Percentiles rank a stretch among this genome's conserved stretches.
phyloP scores from a whole-genome alignment of 2,329 filamentous ascomycete species.

The Didymella keratinophila region DNA sequence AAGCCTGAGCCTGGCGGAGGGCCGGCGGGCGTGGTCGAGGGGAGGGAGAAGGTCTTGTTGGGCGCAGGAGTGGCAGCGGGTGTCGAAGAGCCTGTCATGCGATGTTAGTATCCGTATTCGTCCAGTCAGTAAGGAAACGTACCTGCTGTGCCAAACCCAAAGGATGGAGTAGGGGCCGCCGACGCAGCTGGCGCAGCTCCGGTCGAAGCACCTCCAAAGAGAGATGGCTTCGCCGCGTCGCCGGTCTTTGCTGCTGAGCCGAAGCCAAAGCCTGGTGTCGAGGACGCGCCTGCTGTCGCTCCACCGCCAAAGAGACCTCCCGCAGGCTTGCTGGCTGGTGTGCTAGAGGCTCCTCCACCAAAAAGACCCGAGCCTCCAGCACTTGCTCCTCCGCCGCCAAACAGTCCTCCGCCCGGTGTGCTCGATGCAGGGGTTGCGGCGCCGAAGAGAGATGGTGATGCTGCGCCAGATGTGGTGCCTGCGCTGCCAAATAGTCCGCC shows the following conservation, averaged over 20 bases:
- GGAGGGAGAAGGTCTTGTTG: constrained; percentile 48
- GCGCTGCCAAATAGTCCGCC: constrained; percentile 38
- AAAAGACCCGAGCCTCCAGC: constrained; percentile 35
- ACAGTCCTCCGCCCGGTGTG: constrained; percentile 30
- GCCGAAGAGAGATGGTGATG: constrained; percentile 40
- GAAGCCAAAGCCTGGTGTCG: constrained; percentile 26
- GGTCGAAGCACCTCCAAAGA: constrained; percentile 33
- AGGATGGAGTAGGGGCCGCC: constrained; percentile 25
- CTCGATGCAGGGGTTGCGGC: constrained; percentile 30
- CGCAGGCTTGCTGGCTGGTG: constrained; percentile 40
- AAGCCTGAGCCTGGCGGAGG: constrained; percentile 44
- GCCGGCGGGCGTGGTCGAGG: constrained; percentile 52
- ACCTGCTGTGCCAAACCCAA: constrained; percentile 31
- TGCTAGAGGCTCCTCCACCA: constrained; percentile 36
- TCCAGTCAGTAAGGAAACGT: background rate
- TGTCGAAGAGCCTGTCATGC: constrained; percentile 28
- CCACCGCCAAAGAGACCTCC: constrained; percentile 41
- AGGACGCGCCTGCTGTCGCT: constrained; percentile 34
- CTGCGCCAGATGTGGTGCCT: constrained; percentile 33
- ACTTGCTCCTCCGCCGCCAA: constrained; percentile 22
- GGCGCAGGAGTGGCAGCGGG: constrained; percentile 46
- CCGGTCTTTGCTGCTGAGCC: constrained; percentile 32
- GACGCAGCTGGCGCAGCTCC: constrained; percentile 24
- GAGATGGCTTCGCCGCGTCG: constrained; percentile 34
- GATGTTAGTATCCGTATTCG: background rate